These are phyloP conservation scores for Cadophora gregata DNA, from an alignment of 2,329 filamentous ascomycete species.

Conservation along the genomic window DNA sequence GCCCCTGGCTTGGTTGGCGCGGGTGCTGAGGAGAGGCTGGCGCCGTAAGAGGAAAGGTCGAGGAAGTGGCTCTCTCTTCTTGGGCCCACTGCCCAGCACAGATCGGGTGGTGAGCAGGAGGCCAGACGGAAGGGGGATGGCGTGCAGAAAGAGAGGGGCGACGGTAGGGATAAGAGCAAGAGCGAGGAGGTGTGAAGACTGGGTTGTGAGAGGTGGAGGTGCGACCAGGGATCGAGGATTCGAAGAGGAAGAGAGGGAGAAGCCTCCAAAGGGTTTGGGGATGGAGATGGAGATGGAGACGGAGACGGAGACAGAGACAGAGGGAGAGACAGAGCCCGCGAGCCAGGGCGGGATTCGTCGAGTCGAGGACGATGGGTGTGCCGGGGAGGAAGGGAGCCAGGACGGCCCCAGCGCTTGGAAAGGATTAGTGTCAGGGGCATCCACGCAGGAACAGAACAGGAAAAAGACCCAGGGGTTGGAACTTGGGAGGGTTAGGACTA, in stretches of 20 bases:
- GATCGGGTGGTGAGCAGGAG: slow-evolving; percentile 3
- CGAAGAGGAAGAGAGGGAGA: neutral
- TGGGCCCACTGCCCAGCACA: neutral
- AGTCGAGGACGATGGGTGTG: no score
- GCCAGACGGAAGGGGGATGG: neutral
- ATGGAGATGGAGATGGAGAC: neutral
- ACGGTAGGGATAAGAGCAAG: neutral
- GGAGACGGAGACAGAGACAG: no score
- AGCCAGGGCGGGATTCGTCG: slow-evolving; percentile 7
- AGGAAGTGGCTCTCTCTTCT: slow-evolving; percentile 3
- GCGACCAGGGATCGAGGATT: neutral
- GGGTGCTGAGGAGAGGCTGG: neutral
- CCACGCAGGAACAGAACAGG: neutral
- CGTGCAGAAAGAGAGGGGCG: neutral
- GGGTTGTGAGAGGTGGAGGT: neutral
- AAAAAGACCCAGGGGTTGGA: neutral
- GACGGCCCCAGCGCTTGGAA: slow-evolving; percentile 12
- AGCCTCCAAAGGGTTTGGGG: neutral
- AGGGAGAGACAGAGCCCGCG: no score
- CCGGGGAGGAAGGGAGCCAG: neutral
- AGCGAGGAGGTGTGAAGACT: no score
- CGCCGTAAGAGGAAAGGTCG: slow-evolving; percentile 11
- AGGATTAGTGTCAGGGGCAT: slow-evolving; percentile 17
- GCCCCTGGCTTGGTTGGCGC: neutral
- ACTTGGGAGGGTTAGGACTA: no score